These are phyloP conservation scores for Suillus alpinus DNA, from an alignment of 768 basidiomycete species.

Conservation along the genomic window DNA sequence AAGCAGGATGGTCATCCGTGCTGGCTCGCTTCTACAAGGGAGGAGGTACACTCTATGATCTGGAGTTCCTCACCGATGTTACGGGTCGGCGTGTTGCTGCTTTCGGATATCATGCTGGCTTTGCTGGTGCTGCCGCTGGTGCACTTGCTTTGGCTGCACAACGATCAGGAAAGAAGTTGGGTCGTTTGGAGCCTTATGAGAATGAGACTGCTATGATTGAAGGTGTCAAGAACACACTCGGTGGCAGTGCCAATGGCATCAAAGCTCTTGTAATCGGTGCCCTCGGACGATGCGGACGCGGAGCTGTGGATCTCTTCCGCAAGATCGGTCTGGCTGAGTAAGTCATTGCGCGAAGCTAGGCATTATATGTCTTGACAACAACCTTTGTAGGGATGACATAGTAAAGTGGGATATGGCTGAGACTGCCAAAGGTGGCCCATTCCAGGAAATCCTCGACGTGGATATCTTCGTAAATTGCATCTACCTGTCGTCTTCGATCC, in stretches of 20 bases:
- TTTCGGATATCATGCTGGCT: slow-evolving; percentile 97
- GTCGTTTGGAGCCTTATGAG: slow-evolving; percentile 71
- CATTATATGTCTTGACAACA: slow-evolving; percentile 1
- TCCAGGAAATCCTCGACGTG: slow-evolving; percentile 91
- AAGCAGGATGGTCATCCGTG: slow-evolving; percentile 88
- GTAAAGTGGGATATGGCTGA: slow-evolving; percentile 97
- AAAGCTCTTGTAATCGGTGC: slow-evolving; percentile 95
- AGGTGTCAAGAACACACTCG: slow-evolving; percentile 63
- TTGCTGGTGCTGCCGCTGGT: slow-evolving; percentile 94
- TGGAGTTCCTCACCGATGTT: slow-evolving; percentile 90
- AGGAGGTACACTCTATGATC: slow-evolving; percentile 84
- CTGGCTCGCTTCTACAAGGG: slow-evolving; percentile 85
- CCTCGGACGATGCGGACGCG: slow-evolving; percentile 89
- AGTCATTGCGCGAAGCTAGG: slow-evolving; percentile 28
- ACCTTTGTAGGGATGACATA: slow-evolving; percentile 72
- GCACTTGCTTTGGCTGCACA: slow-evolving; percentile 78
- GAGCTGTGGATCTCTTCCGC: slow-evolving; percentile 92
- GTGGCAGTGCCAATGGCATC: slow-evolving; percentile 67
- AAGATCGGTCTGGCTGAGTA: slow-evolving; percentile 96
- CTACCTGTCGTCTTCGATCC: slow-evolving; percentile 85
- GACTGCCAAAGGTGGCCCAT: slow-evolving; percentile 96
- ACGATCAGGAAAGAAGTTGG: slow-evolving; percentile 56
- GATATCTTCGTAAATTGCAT: slow-evolving; percentile 99
- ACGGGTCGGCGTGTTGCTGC: slow-evolving; percentile 90
- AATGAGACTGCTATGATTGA: slow-evolving; percentile 85